phyloP scores from a whole-genome alignment of 2,329 filamentous ascomycete species.

The Aschersonia sp. region DNA sequence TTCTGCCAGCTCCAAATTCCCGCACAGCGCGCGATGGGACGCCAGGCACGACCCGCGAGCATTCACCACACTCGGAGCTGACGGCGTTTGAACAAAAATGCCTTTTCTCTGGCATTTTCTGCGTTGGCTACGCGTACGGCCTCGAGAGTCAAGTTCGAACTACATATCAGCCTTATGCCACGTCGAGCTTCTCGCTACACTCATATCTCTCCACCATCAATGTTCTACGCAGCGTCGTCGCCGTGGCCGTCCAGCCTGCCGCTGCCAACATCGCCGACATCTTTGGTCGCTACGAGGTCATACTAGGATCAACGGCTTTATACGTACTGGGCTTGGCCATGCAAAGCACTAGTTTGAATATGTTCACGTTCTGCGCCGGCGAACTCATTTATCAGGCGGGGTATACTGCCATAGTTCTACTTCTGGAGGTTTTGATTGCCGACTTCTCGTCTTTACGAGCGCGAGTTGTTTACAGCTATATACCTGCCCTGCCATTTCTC shows the following conservation, averaged over 20 bases:
- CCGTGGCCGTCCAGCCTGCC: conserved; percentile 41
- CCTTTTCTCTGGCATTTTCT: conserved; percentile 41
- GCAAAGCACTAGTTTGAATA: conserved; percentile 31
- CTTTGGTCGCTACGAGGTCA: conserved; percentile 45
- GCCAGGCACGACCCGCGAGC: too few relatives aligned
- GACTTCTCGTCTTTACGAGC: conserved; percentile 45
- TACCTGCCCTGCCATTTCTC: conserved; percentile 44
- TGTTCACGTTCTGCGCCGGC: conserved; percentile 37
- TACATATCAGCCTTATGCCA: conserved; percentile 41
- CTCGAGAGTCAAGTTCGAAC: conserved; percentile 37
- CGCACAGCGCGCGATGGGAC: too few relatives aligned
- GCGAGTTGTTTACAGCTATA: conserved; percentile 46
- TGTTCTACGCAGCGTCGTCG: conserved; percentile 42
- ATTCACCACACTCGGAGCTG: conserved; percentile 18
- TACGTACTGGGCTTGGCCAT: conserved; percentile 40
- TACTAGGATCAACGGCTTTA: conserved; percentile 39
- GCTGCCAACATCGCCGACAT: conserved; percentile 49
- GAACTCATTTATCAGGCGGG: conserved; percentile 43
- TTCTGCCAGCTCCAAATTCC: too few relatives aligned
- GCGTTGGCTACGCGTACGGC: conserved; percentile 46
- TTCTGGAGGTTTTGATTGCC: conserved; percentile 46
- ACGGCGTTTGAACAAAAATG: conserved; percentile 29
- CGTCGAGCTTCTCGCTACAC: conserved; percentile 33
- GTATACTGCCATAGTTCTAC: conserved; percentile 40
- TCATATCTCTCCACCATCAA: conserved; percentile 44